phyloP scores from a whole-genome alignment of 345 rosid genomes.

The Eucalyptus dawsonii region DNA sequence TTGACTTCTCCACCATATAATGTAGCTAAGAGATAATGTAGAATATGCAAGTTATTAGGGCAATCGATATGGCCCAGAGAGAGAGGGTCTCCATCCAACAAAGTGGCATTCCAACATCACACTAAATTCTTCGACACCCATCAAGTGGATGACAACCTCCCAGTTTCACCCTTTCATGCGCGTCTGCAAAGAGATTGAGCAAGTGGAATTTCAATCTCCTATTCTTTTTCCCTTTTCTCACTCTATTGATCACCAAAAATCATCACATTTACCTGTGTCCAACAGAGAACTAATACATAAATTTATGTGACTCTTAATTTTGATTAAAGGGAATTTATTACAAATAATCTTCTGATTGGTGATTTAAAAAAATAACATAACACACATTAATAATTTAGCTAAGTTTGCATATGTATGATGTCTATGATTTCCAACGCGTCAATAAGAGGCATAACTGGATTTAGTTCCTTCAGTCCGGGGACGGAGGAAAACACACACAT shows the following conservation, averaged over 20 bases:
- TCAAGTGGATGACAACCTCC: neutral
- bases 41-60: neutral
- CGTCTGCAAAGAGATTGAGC: neutral
- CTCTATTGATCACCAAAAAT: neutral
- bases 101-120: neutral
- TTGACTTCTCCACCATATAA: neutral
- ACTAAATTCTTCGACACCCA: neutral
- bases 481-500: neutral
- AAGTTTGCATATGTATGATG: neutral
- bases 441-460: neutral
- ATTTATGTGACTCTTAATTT: neutral
- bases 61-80: neutral
- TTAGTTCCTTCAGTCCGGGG: neutral
- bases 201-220: neutral
- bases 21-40: neutral
- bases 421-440: neutral
- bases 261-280: neutral
- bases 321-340: neutral
- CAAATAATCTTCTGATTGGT: neutral
- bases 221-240: neutral
- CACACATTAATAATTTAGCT: neutral
- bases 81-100: neutral
- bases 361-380: neutral
- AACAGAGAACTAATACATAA: neutral
- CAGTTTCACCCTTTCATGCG: neutral